A percentile compares a stretch with the other conserved stretches of the same genome.
phyloP scores from a whole-genome alignment of 2,329 filamentous ascomycete genomes.

The Aspergillus tamarii region DNA sequence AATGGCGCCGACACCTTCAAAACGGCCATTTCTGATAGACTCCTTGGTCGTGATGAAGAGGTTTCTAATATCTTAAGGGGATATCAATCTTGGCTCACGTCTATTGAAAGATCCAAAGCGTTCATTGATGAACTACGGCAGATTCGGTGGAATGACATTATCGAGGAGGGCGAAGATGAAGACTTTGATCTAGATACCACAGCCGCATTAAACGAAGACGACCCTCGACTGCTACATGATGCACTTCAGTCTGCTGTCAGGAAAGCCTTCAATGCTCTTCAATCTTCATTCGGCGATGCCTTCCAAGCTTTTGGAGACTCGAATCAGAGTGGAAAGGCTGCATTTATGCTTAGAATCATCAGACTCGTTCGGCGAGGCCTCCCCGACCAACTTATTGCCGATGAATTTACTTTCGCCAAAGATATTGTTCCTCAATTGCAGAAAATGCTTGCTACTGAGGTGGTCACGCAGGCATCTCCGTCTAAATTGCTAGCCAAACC shows the following conservation, averaged over 20 bases:
- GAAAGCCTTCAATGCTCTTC: conserved; percentile 61
- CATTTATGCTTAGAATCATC: conserved; percentile 72
- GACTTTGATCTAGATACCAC: conserved; percentile 39
- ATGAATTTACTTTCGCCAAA: conserved; percentile 56
- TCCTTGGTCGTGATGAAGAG: conserved; percentile 72
- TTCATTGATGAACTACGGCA: conserved; percentile 40
- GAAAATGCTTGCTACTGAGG: conserved; percentile 58
- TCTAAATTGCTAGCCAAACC: conserved; percentile 47
- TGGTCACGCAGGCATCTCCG: conserved; percentile 50
- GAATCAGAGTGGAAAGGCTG: conserved; percentile 53
- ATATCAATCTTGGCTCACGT: conserved; percentile 74
- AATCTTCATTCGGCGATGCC: conserved; percentile 45
- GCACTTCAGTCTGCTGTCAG: conserved; percentile 61
- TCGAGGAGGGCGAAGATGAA: conserved; percentile 45
- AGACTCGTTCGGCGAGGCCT: conserved; percentile 72
- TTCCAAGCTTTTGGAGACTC: conserved; percentile 52
- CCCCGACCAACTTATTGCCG: conserved; percentile 54
- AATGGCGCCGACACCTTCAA: conserved; percentile 71
- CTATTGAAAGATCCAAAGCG: conserved; percentile 58
- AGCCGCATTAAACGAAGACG: conserved; percentile 68
- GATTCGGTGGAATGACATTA: conserved; percentile 40
- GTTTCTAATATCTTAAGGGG: conserved; percentile 64
- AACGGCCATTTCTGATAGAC: conserved; percentile 66
- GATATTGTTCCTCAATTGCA: conserved; percentile 68
- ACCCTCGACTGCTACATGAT: conserved; percentile 66